phyloP scores from a whole-genome alignment of 495 filamentous ascomycete species.

The Aspergillus bertholletiae region DNA sequence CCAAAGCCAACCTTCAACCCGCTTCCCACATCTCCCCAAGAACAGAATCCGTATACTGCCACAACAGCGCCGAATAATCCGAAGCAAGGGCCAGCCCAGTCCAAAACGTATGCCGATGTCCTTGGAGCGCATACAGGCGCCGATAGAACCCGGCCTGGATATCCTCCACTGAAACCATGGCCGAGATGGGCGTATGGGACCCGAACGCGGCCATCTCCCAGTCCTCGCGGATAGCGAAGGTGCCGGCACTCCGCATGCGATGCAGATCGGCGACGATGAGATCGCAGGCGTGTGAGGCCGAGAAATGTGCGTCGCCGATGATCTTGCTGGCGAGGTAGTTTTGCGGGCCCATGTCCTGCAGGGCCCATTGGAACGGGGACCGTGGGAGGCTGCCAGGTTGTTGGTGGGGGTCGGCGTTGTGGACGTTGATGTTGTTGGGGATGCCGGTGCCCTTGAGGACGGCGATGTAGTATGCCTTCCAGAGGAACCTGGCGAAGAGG shows the following conservation, averaged over 20 bases:
- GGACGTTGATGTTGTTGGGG: background rate
- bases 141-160: background rate
- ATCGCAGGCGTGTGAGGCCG: background rate
- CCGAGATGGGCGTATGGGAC: background rate
- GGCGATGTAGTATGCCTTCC: constrained; percentile 14
- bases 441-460: constrained; percentile 7
- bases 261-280: background rate
- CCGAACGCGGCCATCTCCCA: background rate
- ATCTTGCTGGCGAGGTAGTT: background rate
- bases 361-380: background rate
- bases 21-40: background rate
- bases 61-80: background rate
- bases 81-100: background rate
- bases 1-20: background rate
- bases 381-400: background rate
- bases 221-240: too few relatives aligned
- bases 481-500: constrained; percentile 36
- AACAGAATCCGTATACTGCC: background rate
- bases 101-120: background rate
- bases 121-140: background rate
- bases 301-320: background rate
- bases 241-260: background rate
- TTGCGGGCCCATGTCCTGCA: background rate
- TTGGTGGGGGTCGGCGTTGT: background rate
- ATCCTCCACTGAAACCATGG: background rate